Conservation (phyloP, 176 grass and related monocot genomes). For the Eragrostis curvula region DNA sequence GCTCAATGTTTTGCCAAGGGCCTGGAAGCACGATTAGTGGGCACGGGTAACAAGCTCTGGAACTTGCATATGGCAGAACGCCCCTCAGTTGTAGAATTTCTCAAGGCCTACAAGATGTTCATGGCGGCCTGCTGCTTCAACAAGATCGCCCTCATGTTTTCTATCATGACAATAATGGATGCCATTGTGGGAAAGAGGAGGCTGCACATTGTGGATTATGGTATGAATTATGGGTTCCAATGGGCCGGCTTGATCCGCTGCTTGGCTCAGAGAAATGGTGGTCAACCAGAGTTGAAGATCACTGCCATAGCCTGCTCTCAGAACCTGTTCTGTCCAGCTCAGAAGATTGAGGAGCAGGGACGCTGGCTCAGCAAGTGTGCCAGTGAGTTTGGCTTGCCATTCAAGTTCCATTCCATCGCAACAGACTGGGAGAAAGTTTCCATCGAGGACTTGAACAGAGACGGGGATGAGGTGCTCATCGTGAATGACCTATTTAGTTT, state of each 20-base stretch:
- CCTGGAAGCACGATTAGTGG: conserved; percentile 58
- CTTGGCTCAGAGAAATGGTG: conserved; percentile 25
- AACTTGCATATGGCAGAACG: neutral
- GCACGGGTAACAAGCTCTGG: conserved; percentile 54
- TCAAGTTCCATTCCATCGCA: conserved; percentile 36
- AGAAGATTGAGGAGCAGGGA: conserved; percentile 42
- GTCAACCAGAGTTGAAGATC: conserved; percentile 44
- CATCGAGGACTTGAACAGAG: conserved; percentile 32
- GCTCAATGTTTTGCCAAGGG: conserved; percentile 59
- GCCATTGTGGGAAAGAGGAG: conserved; percentile 17
- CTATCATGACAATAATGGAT: conserved; percentile 13
- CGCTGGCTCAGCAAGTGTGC: conserved; percentile 37
- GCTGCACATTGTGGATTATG: conserved; percentile 54
- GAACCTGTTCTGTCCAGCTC: conserved; percentile 35
- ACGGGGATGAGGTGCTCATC: conserved; percentile 46
- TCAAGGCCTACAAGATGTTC: conserved; percentile 46
- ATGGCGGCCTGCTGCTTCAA: conserved; percentile 38
- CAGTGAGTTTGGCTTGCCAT: conserved; percentile 35
- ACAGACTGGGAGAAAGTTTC: conserved; percentile 43
- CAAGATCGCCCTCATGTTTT: conserved; percentile 23
- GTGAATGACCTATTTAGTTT: conserved; percentile 34
- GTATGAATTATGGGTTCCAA: conserved; percentile 42
- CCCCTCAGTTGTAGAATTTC: conserved; percentile 14
- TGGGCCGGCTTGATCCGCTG: conserved; percentile 35
- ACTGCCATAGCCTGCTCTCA: conserved; percentile 25